phyloP scores from a whole-genome alignment of 768 basidiomycete species.

The Daedalea quercina region DNA sequence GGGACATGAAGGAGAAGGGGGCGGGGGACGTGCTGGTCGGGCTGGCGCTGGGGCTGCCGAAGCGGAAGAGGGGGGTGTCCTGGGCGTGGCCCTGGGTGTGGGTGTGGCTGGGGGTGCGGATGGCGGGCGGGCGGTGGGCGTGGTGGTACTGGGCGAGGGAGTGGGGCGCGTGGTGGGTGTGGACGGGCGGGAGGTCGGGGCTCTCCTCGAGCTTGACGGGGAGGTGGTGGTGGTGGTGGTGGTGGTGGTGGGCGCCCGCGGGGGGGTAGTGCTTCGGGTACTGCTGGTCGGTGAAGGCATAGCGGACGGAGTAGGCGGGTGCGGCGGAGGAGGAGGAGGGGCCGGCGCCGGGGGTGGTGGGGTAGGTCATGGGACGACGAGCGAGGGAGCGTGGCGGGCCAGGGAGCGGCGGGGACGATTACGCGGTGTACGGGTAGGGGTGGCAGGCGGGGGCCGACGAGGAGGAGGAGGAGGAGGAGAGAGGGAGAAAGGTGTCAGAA shows the following conservation, averaged over 20 bases:
- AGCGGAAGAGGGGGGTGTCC: slow-evolving; percentile 14
- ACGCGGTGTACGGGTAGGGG: slow-evolving; percentile 11
- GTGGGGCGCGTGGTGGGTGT: slow-evolving; percentile 9
- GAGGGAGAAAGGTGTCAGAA: too few relatives aligned
- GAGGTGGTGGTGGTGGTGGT: too few relatives aligned
- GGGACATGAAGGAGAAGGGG: slow-evolving; percentile 20
- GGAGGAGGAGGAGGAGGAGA: slow-evolving; percentile 1
- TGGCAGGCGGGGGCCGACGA: slow-evolving; percentile 2
- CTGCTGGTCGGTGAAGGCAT: slow-evolving; percentile 12
- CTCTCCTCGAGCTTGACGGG: slow-evolving; percentile 18
- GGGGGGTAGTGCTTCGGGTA: slow-evolving; percentile 8
- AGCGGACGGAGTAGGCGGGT: slow-evolving; percentile 11
- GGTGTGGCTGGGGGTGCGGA: background rate
- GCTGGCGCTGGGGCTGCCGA: slow-evolving; percentile 13
- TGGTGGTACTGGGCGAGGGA: slow-evolving; percentile 5
- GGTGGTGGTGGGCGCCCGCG: too few relatives aligned
- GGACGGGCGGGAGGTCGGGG: slow-evolving; percentile 15
- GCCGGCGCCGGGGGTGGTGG: slow-evolving; percentile 6
- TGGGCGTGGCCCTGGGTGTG: background rate
- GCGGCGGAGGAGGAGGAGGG: slow-evolving; percentile 9
- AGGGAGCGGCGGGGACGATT: slow-evolving; percentile 5
- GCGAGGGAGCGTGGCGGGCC: slow-evolving; percentile 3
- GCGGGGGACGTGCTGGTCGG: slow-evolving; percentile 14
- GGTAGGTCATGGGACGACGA: slow-evolving; percentile 12
- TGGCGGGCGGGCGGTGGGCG: slow-evolving; percentile 4